Evolutionary conservation across 1,284 basidiomycete genomes (phyloP).

Genomic region (Irpex sp.): DNA sequence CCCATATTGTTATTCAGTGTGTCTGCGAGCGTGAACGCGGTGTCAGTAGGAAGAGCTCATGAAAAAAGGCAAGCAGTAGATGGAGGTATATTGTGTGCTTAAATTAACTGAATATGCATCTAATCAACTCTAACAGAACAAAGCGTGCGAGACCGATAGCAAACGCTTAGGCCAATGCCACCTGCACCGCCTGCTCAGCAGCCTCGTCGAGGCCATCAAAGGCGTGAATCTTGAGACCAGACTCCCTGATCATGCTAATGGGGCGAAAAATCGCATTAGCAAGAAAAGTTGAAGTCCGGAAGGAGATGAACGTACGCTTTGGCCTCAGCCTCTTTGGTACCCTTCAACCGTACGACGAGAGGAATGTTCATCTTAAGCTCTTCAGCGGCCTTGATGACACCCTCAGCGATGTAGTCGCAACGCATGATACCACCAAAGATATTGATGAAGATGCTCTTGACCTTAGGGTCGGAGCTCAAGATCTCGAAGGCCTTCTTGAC

Average conservation of each 20-base stretch:
- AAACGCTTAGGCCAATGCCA: constrained; percentile 39
- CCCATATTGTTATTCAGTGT: not conserved
- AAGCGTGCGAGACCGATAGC: not conserved
- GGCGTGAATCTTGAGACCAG: constrained; percentile 89
- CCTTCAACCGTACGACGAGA: constrained; percentile 92
- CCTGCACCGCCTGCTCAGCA: constrained; percentile 79
- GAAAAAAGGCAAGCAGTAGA: not conserved
- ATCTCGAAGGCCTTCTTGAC: constrained; percentile 99
- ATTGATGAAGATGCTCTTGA: constrained; percentile 99
- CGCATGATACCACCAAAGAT: constrained; percentile 97
- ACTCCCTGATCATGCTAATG: constrained; percentile 84
- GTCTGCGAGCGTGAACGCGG: not conserved
- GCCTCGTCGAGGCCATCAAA: constrained; percentile 87
- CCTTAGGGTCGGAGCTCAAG: constrained; percentile 84
- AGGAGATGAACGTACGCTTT: constrained; percentile 66
- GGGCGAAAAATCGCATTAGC: not conserved
- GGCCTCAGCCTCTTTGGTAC: constrained; percentile 94
- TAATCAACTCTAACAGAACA: not conserved
- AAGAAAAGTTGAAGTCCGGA: not conserved
- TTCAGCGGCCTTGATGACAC: constrained; percentile 97
- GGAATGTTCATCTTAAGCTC: constrained; percentile 87
- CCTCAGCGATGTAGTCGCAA: constrained; percentile 96
- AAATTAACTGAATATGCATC: not conserved
- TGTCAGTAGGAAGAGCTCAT: not conserved
- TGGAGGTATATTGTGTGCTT: not conserved